Evolutionary conservation across 805 yeast genomes (phyloP).

Genomic region (Starmerella tilneyi): DNA sequence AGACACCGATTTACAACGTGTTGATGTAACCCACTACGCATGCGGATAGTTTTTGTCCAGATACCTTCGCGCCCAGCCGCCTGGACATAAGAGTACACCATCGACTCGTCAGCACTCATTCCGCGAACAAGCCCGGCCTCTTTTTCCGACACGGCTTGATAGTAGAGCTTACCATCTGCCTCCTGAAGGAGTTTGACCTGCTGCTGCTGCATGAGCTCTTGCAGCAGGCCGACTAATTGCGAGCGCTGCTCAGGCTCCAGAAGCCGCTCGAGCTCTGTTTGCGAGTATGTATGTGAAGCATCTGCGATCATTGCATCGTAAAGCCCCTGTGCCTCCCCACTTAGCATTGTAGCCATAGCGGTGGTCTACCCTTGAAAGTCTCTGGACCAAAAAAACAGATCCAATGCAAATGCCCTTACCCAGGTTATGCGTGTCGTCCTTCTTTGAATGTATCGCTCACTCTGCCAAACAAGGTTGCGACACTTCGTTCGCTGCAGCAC

Average conservation of each 20-base stretch:
- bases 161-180: conserved; percentile 51
- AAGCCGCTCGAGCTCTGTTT: conserved; percentile 53
- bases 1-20: conserved; percentile 79
- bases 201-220: conserved; percentile 43
- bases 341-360: conserved; percentile 5
- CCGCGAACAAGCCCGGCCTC: conserved; percentile 69
- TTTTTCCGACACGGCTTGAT: conserved; percentile 58
- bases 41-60: conserved; percentile 87
- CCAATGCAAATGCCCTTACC: not conserved
- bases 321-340: conserved; percentile 41
- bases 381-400: too few relatives aligned
- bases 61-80: conserved; percentile 92
- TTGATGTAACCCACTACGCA: conserved; percentile 79
- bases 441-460: too few relatives aligned
- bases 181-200: conserved; percentile 55
- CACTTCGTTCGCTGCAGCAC: too few relatives aligned
- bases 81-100: conserved; percentile 83
- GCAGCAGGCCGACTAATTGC: conserved; percentile 37
- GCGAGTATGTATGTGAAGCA: conserved; percentile 47
- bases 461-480: too few relatives aligned
- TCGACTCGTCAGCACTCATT: conserved; percentile 79
- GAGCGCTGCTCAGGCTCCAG: conserved; percentile 37
- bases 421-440: not conserved
- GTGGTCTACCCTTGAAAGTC: not conserved
- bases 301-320: conserved; percentile 53